Percentiles rank a stretch among this genome's conserved stretches.
Conservation (phyloP, 2,329 filamentous ascomycete species). For the Talaromyces piceae region DNA sequence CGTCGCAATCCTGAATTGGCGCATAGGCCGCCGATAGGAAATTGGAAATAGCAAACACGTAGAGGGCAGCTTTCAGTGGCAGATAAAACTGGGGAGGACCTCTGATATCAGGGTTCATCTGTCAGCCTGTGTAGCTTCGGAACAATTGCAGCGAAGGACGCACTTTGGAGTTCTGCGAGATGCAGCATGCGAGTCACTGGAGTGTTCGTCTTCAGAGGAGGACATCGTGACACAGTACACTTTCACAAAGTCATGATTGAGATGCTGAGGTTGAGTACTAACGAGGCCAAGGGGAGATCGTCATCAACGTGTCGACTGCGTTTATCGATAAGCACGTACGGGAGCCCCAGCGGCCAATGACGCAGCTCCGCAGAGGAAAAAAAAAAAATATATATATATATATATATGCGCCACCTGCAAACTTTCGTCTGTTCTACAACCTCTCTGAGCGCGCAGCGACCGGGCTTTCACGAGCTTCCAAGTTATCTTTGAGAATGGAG, state of each 20-base stretch:
- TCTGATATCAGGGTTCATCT: constrained; percentile 19
- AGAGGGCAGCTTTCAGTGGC: constrained; percentile 69
- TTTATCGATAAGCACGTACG: constrained; percentile 11
- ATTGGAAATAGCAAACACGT: constrained; percentile 67
- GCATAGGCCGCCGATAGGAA: constrained; percentile 70
- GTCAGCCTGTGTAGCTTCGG: constrained; percentile 8
- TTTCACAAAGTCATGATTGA: not conserved
- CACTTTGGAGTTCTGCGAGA: constrained; percentile 10
- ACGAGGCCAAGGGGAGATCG: not conserved
- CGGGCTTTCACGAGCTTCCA: not conserved
- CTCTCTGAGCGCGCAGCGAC: not conserved
- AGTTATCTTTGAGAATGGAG: constrained; percentile 18
- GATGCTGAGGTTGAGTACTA: too few species aligned
- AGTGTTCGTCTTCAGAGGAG: constrained; percentile 11
- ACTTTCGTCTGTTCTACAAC: constrained; percentile 1
- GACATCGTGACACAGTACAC: constrained; percentile 9
- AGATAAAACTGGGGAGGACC: constrained; percentile 50
- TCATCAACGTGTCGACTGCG: constrained; percentile 1
- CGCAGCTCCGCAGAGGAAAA: constrained; percentile 5
- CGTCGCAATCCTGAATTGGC: constrained; percentile 95
- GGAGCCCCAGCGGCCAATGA: constrained; percentile 7
- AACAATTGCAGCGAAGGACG: not conserved
- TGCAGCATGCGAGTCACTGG: constrained; percentile 8
- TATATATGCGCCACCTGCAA: constrained; percentile 11
- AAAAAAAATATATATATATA: too few species aligned